Percentiles rank a stretch among this genome's conserved stretches.
phyloP scores from a whole-genome alignment of 2,329 filamentous ascomycete species.

The Furcasterigmium furcatum region DNA sequence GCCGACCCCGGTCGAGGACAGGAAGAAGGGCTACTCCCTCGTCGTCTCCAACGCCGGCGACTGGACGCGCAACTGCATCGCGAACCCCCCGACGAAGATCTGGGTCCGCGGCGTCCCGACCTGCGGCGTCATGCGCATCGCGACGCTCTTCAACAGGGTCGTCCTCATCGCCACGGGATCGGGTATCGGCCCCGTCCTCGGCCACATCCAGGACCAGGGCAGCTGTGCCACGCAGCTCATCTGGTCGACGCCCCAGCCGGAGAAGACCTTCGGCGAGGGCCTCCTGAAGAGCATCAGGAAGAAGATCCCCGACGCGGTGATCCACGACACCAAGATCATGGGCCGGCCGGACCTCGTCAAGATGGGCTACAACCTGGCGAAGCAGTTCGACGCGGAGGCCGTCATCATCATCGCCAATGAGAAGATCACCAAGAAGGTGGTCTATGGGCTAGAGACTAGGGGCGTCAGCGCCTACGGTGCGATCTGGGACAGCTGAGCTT shows the following conservation, averaged over 20 bases:
- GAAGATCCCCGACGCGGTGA: conserved; percentile 59
- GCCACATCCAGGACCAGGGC: conserved; percentile 36
- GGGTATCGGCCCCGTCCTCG: conserved; percentile 68
- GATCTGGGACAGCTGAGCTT: conserved; percentile 60
- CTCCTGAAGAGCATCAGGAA: conserved; percentile 53
- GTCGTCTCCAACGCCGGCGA: conserved; percentile 72
- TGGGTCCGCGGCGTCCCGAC: conserved; percentile 68
- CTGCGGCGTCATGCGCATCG: conserved; percentile 65
- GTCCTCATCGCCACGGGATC: conserved; percentile 70
- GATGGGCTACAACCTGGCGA: conserved; percentile 48
- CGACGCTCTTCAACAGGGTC: conserved; percentile 61
- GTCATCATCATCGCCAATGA: conserved; percentile 73
- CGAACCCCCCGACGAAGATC: conserved; percentile 54
- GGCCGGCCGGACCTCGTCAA: conserved; percentile 57
- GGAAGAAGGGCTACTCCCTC: conserved; percentile 59
- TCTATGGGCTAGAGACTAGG: conserved; percentile 64
- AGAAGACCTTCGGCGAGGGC: conserved; percentile 57
- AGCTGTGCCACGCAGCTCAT: conserved; percentile 57
- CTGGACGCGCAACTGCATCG: conserved; percentile 66
- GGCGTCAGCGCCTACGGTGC: conserved; percentile 69
- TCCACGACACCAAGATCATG: conserved; percentile 61
- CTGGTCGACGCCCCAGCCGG: conserved; percentile 64
- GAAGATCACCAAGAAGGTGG: conserved; percentile 62
- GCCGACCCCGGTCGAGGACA: conserved; percentile 28
- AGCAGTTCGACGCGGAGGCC: conserved; percentile 60